Evolutionary conservation across 192 early-diverging fungal species (phyloP), one percentile per base, ranked within the genome.

Genomic region (Backusella circina): DNA sequence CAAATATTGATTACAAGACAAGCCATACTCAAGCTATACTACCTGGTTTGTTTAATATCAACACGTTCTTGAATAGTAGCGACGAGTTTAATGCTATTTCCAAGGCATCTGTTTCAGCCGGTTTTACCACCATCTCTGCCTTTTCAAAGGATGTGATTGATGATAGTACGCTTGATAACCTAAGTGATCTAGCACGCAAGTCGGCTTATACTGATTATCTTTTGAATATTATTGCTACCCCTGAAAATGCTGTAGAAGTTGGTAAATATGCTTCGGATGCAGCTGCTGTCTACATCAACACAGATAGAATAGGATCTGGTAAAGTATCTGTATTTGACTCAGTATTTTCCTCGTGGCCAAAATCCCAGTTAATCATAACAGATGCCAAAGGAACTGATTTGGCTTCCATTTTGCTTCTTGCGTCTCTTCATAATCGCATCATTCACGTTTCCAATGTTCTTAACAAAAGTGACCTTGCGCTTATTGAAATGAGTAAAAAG

Each of bases 361-460:
- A 76, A 64, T 84, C 80, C 47, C 84, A 87, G 38, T 91, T 93
- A 21, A 87, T 99, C 54, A 76, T 98, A 21, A 94, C 94, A 23
- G 89, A 93, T 74, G 98, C 98, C 30, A 87, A 88, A 70, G 95
- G 94, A 65, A 91, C 91, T 23, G 92, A 96, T 79, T 90, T 99
- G 38, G 94, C 98, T 2, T 88, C 94, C 16, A 89, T 96, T 69
- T 86, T 99, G 30, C 91, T 95, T 72, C 83, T 99, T 18, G 95
- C 95, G 37, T 93, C 89, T 73, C 82, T 98, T 72, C 90, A 96
- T 78, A 86, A 88, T 75, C 89, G 95, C 54, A 75, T 92, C n/a
- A 83, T 99, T 36, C 98, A 99, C 85, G 86, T 98, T 41, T 94
- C 98, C 36, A 89, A 93, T 61, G 91, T 99, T 18, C 85, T 84